phyloP scores from a whole-genome alignment of 2,329 filamentous ascomycete species.

The Beauveria brongniartii region DNA sequence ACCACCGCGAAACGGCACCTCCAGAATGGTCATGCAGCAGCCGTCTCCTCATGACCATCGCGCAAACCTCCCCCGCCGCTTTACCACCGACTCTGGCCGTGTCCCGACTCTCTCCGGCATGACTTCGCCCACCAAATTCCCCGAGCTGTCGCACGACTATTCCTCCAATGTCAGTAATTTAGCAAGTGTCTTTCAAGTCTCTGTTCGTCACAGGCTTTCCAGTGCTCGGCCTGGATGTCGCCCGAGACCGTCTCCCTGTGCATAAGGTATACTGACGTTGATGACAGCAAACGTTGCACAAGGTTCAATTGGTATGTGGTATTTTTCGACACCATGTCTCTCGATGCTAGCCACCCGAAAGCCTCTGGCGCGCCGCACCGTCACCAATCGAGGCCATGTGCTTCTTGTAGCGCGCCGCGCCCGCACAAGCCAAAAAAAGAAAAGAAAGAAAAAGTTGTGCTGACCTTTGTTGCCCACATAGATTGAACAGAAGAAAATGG shows the following conservation, averaged over 20 bases:
- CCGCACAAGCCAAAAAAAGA: neutral
- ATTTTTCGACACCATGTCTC: slow-evolving; percentile 9
- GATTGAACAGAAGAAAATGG: slow-evolving; percentile 89
- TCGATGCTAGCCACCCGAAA: neutral
- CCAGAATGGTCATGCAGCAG: slow-evolving; percentile 50
- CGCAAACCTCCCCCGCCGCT: slow-evolving; percentile 75
- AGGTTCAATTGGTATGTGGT: slow-evolving; percentile 66
- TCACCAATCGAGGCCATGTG: neutral
- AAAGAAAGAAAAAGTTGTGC: slow-evolving; percentile 11
- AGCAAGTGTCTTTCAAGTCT: neutral
- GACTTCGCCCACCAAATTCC: slow-evolving; percentile 40
- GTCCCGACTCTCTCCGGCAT: slow-evolving; percentile 66
- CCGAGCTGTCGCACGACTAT: slow-evolving; percentile 43
- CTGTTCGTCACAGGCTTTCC: neutral
- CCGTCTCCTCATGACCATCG: slow-evolving; percentile 56
- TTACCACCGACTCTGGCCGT: slow-evolving; percentile 85
- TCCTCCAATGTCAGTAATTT: slow-evolving; percentile 24
- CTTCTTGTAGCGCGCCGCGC: neutral
- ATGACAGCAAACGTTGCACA: slow-evolving; percentile 50
- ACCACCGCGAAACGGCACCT: slow-evolving; percentile 58
- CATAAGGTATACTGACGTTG: neutral
- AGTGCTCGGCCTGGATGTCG: neutral
- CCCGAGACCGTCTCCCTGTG: neutral
- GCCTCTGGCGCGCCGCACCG: neutral
- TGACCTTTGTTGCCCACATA: slow-evolving; percentile 36